Conservation (phyloP, 2,329 filamentous ascomycete genomes). For the Atkinsonella hypoxylon region DNA sequence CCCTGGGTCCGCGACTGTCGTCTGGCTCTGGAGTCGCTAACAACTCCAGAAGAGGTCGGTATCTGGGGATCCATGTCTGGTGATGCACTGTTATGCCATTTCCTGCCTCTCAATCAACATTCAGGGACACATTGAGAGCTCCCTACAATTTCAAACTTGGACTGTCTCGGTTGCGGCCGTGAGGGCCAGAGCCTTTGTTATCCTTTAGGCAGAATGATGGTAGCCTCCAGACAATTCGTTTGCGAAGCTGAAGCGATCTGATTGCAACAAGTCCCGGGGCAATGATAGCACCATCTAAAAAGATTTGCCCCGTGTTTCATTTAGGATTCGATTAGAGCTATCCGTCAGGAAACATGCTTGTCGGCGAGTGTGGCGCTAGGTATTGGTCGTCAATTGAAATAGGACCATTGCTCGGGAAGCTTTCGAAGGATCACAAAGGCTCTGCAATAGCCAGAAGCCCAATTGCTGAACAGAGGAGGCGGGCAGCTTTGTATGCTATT, state of each 20-base stretch:
- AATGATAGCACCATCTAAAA: neutral
- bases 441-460: neutral
- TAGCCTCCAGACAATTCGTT: neutral
- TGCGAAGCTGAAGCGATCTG: neutral
- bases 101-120: conserved; percentile 25
- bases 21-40: conserved; percentile 23
- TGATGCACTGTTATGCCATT: conserved; percentile 33
- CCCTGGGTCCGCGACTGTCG: conserved; percentile 17
- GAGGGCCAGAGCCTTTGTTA: neutral
- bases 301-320: neutral
- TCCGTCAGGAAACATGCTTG: neutral
- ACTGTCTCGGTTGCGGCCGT: neutral
- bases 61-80: conserved; percentile 33
- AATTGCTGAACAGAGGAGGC: too few species aligned
- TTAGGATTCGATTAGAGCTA: neutral
- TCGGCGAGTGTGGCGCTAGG: neutral
- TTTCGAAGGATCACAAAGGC: neutral
- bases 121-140: conserved; percentile 20
- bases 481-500: too few species aligned
- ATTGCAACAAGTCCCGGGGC: neutral
- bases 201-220: neutral
- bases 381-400: neutral
- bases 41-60: conserved; percentile 15
- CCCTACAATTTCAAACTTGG: neutral
- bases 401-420: neutral